A percentile compares a stretch with the other conserved stretches of the same genome.
Conservation (phyloP, 2,329 filamentous ascomycete species). For the Coleophoma crateriformis region DNA sequence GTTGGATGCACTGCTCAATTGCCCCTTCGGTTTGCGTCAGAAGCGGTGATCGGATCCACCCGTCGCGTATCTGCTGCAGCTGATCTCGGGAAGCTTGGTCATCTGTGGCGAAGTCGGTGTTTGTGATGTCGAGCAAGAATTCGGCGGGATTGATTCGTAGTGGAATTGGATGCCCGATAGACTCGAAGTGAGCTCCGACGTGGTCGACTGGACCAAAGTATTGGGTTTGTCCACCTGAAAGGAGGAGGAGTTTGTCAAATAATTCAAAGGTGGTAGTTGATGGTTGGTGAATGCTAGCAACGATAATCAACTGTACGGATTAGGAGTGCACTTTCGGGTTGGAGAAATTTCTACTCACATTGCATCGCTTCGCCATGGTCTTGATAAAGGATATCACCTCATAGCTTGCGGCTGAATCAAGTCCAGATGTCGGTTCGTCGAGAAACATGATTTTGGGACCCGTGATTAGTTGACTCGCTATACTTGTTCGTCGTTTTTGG, state of each 20-base stretch:
- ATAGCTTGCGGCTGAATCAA: conserved; percentile 71
- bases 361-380: conserved; percentile 59
- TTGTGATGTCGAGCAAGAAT: conserved; percentile 72
- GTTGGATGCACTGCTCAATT: conserved; percentile 13
- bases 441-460: conserved; percentile 76
- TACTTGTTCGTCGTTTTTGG: conserved; percentile 75
- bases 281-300: conserved; percentile 82
- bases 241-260: conserved; percentile 72
- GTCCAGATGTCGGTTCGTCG: conserved; percentile 77
- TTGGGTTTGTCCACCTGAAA: conserved; percentile 65
- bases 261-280: conserved; percentile 73
- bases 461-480: conserved; percentile 78
- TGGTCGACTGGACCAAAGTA: conserved; percentile 63
- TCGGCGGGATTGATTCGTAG: conserved; percentile 74
- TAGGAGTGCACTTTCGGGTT: conserved; percentile 14
- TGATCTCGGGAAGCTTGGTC: conserved; percentile 38
- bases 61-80: conserved; percentile 45
- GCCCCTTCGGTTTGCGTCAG: conserved; percentile 26
- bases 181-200: conserved; percentile 58
- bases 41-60: conserved; percentile 47
- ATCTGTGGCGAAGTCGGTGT: conserved; percentile 63
- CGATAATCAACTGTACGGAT: conserved; percentile 58
- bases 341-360: conserved; percentile 36
- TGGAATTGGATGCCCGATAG: conserved; percentile 57
- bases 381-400: conserved; percentile 72